Percentiles rank a stretch among this genome's conserved stretches.
Evolutionary conservation across 2,329 filamentous ascomycete species (phyloP).

Genomic region (Aureobasidium musti): DNA sequence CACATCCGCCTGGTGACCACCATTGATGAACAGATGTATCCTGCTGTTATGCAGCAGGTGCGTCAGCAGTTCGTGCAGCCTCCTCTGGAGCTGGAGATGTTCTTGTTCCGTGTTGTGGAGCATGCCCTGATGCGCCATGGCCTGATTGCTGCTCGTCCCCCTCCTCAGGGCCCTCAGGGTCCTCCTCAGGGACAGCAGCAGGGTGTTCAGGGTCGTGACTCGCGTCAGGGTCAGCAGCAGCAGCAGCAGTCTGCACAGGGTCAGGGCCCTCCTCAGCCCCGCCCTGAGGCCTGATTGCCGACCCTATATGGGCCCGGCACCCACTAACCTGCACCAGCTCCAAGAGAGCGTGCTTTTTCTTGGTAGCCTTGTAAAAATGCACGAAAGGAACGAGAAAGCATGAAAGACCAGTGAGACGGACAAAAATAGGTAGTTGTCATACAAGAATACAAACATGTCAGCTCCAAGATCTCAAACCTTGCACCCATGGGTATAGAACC

Average conservation of each 20-base stretch:
- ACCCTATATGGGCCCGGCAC: background rate
- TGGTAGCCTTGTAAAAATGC: background rate
- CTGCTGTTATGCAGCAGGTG: background rate
- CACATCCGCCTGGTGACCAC: background rate
- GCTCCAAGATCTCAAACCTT: slow-evolving; percentile 16
- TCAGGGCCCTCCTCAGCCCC: background rate
- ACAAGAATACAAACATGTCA: background rate
- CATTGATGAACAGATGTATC: background rate
- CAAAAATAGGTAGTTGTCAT: too few species aligned
- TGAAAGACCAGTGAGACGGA: too few species aligned
- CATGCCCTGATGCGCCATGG: background rate
- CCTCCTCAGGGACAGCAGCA: background rate
- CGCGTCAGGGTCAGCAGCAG: background rate
- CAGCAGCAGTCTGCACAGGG: too few species aligned
- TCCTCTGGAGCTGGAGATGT: background rate
- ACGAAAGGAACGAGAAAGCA: background rate
- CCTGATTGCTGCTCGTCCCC: background rate
- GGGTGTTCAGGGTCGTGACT: background rate
- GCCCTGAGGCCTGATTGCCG: background rate
- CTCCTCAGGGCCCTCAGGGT: background rate
- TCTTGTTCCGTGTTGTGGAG: background rate
- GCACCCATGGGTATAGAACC: slow-evolving; percentile 5
- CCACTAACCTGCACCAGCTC: background rate
- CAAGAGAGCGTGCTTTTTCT: too few species aligned
- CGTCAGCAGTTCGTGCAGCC: background rate